Percentiles rank a stretch among this genome's conserved stretches.
These are phyloP conservation scores for Lentinula lateritia DNA, from an alignment of 768 basidiomycete genomes.

Conservation along the genomic window DNA sequence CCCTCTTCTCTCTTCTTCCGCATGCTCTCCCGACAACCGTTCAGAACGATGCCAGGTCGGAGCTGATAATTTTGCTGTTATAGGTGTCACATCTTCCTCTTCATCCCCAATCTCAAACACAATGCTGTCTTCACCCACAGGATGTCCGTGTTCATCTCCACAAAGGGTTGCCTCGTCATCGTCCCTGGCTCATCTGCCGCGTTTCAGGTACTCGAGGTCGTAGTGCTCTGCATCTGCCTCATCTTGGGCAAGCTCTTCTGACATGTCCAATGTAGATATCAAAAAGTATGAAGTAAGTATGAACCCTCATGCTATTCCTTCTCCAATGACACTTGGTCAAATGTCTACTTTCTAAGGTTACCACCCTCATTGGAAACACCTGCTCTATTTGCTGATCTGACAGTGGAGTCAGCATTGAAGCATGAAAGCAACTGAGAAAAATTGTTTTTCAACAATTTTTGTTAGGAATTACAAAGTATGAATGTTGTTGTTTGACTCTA, in stretches of 20 bases:
- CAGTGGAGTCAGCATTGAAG: no score
- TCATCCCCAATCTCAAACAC: slow-evolving; percentile 93
- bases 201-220: slow-evolving; percentile 72
- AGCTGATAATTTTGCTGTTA: slow-evolving; percentile 29
- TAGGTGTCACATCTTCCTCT: slow-evolving; percentile 49
- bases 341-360: no score
- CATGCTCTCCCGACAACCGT: slow-evolving; percentile 43
- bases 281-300: slow-evolving; percentile 15
- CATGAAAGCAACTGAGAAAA: no score
- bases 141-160: slow-evolving; percentile 47
- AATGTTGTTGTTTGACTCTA: no score
- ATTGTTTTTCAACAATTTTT: no score
- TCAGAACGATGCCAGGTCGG: slow-evolving; percentile 32
- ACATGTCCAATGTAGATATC: slow-evolving; percentile 80
- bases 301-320: no score
- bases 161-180: slow-evolving; percentile 74
- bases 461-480: no score
- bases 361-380: no score
- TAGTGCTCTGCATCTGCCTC: slow-evolving; percentile 93
- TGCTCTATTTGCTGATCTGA: no score
- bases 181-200: slow-evolving; percentile 43
- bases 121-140: slow-evolving; percentile 57
- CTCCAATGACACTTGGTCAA: no score
- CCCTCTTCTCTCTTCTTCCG: slow-evolving; percentile 59
- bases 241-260: slow-evolving; percentile 93